phyloP scores from a whole-genome alignment of 2,329 filamentous ascomycete genomes.

The Orbilia quercus region DNA sequence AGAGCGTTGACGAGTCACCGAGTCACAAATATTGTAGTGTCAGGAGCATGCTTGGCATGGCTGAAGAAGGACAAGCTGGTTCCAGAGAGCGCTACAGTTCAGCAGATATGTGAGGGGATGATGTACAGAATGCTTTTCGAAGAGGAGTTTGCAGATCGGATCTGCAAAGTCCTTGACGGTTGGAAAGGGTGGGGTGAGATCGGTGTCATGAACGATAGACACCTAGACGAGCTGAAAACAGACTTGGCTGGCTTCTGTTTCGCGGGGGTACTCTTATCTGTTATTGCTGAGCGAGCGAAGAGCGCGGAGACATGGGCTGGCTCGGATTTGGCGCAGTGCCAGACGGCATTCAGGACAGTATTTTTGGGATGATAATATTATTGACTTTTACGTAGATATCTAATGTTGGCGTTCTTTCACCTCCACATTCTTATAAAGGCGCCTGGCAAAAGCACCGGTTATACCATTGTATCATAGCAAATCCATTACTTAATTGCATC shows the following conservation, averaged over 20 bases:
- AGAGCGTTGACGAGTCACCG: conserved; percentile 59
- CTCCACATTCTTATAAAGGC: neutral
- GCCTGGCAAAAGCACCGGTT: too few relatives aligned
- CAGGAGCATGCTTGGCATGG: conserved; percentile 65
- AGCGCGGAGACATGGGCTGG: conserved; percentile 53
- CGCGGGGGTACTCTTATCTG: conserved; percentile 30
- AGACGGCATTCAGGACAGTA: conserved; percentile 45
- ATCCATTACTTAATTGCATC: too few relatives aligned
- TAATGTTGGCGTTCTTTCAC: neutral
- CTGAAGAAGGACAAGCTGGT: conserved; percentile 66
- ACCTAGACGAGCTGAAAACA: conserved; percentile 49
- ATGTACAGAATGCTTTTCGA: conserved; percentile 69
- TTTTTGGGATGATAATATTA: conserved; percentile 46
- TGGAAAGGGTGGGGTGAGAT: conserved; percentile 71
- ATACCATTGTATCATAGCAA: too few relatives aligned
- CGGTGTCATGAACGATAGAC: conserved; percentile 66
- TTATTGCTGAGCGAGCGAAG: conserved; percentile 46
- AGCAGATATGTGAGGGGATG: conserved; percentile 65
- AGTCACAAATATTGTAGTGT: conserved; percentile 65
- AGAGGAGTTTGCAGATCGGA: conserved; percentile 63
- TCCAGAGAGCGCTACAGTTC: conserved; percentile 66
- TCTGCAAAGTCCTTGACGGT: conserved; percentile 66
- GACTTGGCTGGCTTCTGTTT: conserved; percentile 41
- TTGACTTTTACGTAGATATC: neutral
- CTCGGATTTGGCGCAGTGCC: conserved; percentile 49